Conservation (phyloP, 805 yeast species). For the Saturnispora zaruensis region DNA sequence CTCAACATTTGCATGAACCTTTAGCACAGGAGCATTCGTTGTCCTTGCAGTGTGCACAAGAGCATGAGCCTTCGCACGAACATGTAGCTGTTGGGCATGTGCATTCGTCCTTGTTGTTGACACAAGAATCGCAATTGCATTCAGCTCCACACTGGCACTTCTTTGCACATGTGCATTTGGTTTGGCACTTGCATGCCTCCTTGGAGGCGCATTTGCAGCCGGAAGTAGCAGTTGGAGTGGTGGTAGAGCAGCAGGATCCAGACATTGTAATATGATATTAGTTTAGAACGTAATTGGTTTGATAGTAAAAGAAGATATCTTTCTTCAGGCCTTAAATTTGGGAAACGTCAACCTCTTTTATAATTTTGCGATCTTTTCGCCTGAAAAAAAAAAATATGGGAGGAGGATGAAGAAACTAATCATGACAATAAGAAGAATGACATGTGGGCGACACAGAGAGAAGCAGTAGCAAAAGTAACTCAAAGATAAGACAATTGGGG, state of each 20-base stretch:
- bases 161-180: slow-evolving; percentile 11
- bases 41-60: slow-evolving; percentile 7
- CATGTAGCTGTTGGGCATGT: slow-evolving; percentile 10
- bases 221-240: background rate
- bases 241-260: background rate
- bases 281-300: background rate
- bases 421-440: background rate
- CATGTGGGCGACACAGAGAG: background rate
- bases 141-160: slow-evolving; percentile 10
- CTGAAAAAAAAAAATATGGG: background rate
- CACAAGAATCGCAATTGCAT: slow-evolving; percentile 11
- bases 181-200: background rate
- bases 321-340: background rate
- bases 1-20: background rate
- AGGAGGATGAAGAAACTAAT: background rate
- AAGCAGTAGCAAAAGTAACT: background rate
- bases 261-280: background rate
- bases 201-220: slow-evolving; percentile 1
- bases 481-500: background rate
- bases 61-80: slow-evolving; percentile 8
- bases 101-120: slow-evolving; percentile 7
- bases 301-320: background rate
- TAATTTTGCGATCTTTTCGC: slow-evolving; percentile 5
- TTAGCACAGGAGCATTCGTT: slow-evolving; percentile 3
- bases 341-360: background rate